These are phyloP conservation scores for Raddia distichophylla DNA, from an alignment of 176 grass and related monocot species.

Conservation along the genomic window DNA sequence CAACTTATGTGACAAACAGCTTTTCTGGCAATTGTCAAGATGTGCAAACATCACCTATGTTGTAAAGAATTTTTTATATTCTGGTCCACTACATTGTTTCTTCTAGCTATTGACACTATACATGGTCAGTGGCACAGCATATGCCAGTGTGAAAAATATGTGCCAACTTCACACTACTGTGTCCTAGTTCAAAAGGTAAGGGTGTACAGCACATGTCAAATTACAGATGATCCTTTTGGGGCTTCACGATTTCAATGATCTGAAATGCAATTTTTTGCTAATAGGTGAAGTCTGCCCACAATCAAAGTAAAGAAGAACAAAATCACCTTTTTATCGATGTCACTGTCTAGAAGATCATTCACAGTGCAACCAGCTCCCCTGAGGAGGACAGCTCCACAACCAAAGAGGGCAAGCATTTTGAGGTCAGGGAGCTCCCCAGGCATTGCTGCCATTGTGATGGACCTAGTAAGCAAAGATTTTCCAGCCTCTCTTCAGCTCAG, in stretches of 20 bases:
- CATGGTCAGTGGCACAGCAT: background rate
- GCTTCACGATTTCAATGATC: background rate
- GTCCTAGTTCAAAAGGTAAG: background rate
- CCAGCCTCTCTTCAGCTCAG: background rate
- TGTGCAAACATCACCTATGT: background rate
- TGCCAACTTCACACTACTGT: background rate
- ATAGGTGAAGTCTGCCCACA: background rate
- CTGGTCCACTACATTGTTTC: background rate
- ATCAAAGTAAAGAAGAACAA: background rate
- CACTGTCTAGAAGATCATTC: conserved; percentile 81
- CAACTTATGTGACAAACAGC: background rate
- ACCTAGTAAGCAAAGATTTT: conserved; percentile 47
- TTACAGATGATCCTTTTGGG: background rate
- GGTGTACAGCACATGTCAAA: background rate
- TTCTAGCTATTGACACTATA: background rate
- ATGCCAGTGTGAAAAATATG: background rate
- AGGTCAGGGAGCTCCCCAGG: conserved; percentile 66
- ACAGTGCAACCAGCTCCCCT: conserved; percentile 86
- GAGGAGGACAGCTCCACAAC: conserved; percentile 74
- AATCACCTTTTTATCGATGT: conserved; percentile 80
- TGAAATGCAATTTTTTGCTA: background rate
- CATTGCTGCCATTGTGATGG: conserved; percentile 68
- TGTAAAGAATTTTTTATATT: background rate
- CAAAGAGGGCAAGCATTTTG: conserved; percentile 81
- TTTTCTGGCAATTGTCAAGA: background rate